Base-by-base conservation (phyloP, 2,329 filamentous ascomycete genomes). In the Penicillium brasilianum region DNA sequence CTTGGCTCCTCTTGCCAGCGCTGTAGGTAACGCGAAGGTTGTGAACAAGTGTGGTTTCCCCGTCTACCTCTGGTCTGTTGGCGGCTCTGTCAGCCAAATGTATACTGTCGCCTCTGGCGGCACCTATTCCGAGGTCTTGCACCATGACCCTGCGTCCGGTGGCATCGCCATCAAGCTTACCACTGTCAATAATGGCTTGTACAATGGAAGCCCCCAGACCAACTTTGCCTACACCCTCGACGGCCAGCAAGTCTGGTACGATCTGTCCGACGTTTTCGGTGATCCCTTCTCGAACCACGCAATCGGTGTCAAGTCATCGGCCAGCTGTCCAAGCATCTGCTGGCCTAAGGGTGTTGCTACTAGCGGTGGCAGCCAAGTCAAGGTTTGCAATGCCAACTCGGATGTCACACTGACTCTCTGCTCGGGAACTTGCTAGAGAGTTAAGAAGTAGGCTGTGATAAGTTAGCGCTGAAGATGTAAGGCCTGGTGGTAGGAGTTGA, bases 141-240 rank as follows among this genome's bases (percentile, higher is more conserved):
- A 66, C 59, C 65, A 69, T n/a, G 76, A 80, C 55, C 43, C 65
- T 1, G 58, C 66, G 10, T 73, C 69, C 36, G 78, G 78, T 20
- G 79, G 80, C 14, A 74, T 82, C 55, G 74, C 78, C 1, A 68
- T 82, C 58, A 81, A 81, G 66, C 69, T 81, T 60, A 76, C 77
- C 25, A 76, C 72, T 16, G 36, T 58, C 63, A 22, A 22, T 56
- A 16, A 76, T 51, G 78, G 78, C n/a, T 61, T 80, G 46, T 75
- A 70, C 57, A 69, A 65, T 11, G 72, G 69, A 25, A 67, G 71
- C 3, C 71, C 78, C 5, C 73, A 79, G 68, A 78, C 76, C 6
- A 72, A 78, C 34, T 81, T 80, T 57, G 78, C 78, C 30, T 81
- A 81, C 65, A 79, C 73, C 30, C 69, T 80, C 18, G 44, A 59